Base-by-base conservation (phyloP, 2,329 filamentous ascomycete genomes). In the Aspergillus niger region DNA sequence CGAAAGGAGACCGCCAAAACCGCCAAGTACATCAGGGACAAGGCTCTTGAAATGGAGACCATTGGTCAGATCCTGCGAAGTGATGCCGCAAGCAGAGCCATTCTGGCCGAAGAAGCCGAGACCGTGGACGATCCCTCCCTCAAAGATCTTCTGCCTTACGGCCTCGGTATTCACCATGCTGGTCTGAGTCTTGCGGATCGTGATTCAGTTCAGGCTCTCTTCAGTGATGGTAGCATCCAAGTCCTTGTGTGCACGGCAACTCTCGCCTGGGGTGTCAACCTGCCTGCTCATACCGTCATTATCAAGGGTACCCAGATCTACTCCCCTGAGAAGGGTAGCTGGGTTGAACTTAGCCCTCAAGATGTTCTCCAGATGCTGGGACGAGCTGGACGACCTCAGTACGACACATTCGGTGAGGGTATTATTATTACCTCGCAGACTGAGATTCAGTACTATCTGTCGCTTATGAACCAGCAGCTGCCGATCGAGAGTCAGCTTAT, bases 301-400 rank as follows among this genome's bases (percentile, higher is more conserved):
- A 99, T 99, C 82, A 99, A 99, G 79, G 95, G 95, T 58, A 99
- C 95, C 1, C 92, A 97, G 72, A 90, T 99, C 20, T 99, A 99
- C 79, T 98, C 95, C 0, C 95, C 95, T 0, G 95, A 99, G 75
- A 98, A 97, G 81, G 95, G 95, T 81, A 95, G 91, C 76, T 99
- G 95, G 94, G 93, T 99, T 20, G 96, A 99, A 75, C 80, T 99
- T 57, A 97, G 93, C 72, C 95, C 95, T 11, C 95, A 99, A 75
- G 95, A 99, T 79, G 94, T 99, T 38, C 83, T 99, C 54, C 95
- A 99, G 76, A 99, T 99, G 96, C 87, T 99, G 70, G 95, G 95
- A 72, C 92, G 95, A 83, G 96, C 95, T 57, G 95, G 95, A 74
- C 88, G 95, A 67, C 95, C 95, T 28, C 96, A 99, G 72, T 99